These are phyloP conservation scores for Pseudogymnoascus destructans DNA, from an alignment of 2,329 filamentous ascomycete genomes.

Conservation along the genomic window DNA sequence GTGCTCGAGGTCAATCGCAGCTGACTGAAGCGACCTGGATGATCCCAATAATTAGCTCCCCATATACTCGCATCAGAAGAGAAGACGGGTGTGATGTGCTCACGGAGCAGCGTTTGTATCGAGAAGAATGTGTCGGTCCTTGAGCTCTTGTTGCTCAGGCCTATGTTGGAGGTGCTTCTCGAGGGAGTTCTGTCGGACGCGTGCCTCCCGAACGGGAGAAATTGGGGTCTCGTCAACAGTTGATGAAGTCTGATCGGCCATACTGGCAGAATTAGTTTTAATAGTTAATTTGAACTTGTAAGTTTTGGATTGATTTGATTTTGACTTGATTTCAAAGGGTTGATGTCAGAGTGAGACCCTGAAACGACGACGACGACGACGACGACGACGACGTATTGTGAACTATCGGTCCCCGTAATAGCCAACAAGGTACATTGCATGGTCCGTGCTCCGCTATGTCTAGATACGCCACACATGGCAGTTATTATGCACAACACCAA, in stretches of 20 bases:
- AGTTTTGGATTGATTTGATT: background rate
- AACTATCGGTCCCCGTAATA: background rate
- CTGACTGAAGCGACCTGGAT: conserved; percentile 47
- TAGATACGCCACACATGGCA: background rate
- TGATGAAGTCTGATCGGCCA: conserved; percentile 3
- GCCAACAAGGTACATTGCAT: conserved; percentile 4
- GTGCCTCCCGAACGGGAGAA: conserved; percentile 37
- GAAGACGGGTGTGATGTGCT: conserved; percentile 18
- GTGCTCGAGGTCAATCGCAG: conserved; percentile 49
- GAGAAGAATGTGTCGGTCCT: conserved; percentile 54
- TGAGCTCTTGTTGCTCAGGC: conserved; percentile 51
- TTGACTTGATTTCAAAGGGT: background rate
- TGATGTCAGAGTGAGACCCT: conserved; percentile 6
- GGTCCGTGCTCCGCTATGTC: background rate
- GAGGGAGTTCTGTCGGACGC: conserved; percentile 51
- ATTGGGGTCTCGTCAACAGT: conserved; percentile 45
- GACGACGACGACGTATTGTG: background rate
- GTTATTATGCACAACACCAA: background rate
- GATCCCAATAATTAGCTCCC: conserved; percentile 6
- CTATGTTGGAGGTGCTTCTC: conserved; percentile 61
- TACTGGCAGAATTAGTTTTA: conserved; percentile 1
- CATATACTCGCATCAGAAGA: background rate
- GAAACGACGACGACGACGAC: background rate
- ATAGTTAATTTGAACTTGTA: background rate
- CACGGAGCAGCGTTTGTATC: conserved; percentile 56